Evolutionary conservation across 495 filamentous ascomycete genomes (phyloP).

Genomic region (Xylaria flabelliformis): DNA sequence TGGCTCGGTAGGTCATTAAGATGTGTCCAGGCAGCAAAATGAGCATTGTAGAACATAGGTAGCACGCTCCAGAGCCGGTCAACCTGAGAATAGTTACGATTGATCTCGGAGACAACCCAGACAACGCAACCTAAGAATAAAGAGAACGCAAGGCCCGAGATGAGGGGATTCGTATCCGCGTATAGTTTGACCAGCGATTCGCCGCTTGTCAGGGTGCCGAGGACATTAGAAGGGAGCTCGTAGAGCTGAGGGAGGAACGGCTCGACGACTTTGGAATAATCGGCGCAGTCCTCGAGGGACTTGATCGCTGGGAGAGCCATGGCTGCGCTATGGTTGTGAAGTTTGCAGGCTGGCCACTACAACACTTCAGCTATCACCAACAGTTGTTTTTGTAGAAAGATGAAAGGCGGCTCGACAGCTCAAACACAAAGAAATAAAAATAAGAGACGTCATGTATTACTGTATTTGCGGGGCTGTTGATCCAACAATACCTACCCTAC

Average conservation of each 20-base stretch:
- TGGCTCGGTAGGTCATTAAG: conserved; percentile 72
- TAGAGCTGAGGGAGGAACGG: conserved; percentile 82
- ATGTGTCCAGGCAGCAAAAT: conserved; percentile 83
- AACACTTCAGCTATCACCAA: neutral
- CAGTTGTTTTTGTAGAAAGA: neutral
- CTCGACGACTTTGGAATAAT: conserved; percentile 72
- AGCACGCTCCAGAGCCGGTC: conserved; percentile 91
- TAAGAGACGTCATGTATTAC: conserved; percentile 15
- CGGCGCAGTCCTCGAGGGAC: conserved; percentile 71
- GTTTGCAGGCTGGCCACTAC: neutral
- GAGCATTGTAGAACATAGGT: conserved; percentile 86
- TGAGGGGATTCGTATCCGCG: conserved; percentile 83
- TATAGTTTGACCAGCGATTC: conserved; percentile 70
- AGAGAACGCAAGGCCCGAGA: conserved; percentile 75
- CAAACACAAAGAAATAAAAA: neutral
- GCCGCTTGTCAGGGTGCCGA: conserved; percentile 61
- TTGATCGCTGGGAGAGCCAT: conserved; percentile 76
- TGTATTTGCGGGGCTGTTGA: conserved; percentile 5
- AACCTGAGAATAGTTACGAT: conserved; percentile 92
- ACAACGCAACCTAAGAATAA: conserved; percentile 71
- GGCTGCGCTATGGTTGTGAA: neutral
- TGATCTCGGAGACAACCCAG: conserved; percentile 78
- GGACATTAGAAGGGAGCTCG: conserved; percentile 68
- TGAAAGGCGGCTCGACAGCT: neutral
- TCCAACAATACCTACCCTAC: neutral